phyloP scores from a whole-genome alignment of 2,329 filamentous ascomycete species.

The Pseudogymnoascus sp. region DNA sequence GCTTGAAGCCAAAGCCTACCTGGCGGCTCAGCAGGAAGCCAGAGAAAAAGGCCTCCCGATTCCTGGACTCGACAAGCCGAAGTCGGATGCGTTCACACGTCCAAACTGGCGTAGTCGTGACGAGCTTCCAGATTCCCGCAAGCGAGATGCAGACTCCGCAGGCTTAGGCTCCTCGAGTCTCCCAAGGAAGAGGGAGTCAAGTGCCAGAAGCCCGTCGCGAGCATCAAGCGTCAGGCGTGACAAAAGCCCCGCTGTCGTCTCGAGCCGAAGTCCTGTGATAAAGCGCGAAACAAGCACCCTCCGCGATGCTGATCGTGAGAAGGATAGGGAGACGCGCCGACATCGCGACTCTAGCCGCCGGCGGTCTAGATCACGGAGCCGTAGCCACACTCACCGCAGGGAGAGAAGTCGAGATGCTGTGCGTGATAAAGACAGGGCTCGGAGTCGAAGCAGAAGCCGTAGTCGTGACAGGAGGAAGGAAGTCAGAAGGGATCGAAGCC shows the following conservation, averaged over 20 bases:
- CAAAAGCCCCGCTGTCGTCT: neutral
- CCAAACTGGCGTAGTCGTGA: neutral
- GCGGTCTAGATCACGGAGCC: conserved; percentile 15
- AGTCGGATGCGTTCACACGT: neutral
- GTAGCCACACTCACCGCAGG: conserved; percentile 10
- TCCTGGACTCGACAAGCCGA: neutral
- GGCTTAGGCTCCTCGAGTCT: neutral
- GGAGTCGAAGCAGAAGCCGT: conserved; percentile 16
- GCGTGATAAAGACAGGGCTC: conserved; percentile 18
- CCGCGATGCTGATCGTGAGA: conserved; percentile 9
- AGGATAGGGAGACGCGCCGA: conserved; percentile 18
- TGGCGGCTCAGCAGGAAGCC: conserved; percentile 54
- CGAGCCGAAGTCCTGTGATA: neutral
- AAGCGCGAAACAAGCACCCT: conserved; percentile 21
- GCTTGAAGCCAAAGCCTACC: conserved; percentile 55
- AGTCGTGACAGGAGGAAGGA: conserved; percentile 11
- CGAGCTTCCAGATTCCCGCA: neutral
- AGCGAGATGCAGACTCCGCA: conserved; percentile 5
- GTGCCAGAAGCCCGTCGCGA: neutral
- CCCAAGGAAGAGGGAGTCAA: conserved; percentile 12
- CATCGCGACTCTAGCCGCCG: conserved; percentile 16
- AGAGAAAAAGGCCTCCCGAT: conserved; percentile 48
- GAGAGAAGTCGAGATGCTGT: conserved; percentile 3
- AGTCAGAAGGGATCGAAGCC: conserved; percentile 17
- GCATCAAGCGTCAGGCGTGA: conserved; percentile 3